These are phyloP conservation scores for Colletotrichum sp. DNA, from an alignment of 2,329 filamentous ascomycete genomes.

Conservation along the genomic window DNA sequence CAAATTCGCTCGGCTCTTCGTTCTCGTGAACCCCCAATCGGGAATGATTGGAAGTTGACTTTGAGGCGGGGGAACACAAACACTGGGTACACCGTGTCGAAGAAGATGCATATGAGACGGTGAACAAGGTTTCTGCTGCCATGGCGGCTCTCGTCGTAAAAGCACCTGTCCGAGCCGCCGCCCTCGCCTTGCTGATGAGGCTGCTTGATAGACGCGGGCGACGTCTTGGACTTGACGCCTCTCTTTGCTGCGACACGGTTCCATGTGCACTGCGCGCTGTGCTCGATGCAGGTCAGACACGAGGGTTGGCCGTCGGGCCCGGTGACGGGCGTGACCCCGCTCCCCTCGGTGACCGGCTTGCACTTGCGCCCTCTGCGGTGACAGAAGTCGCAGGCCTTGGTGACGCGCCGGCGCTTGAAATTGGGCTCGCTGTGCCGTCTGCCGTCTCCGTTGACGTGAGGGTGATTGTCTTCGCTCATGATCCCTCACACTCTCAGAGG, in stretches of 20 bases:
- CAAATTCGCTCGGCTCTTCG: neutral
- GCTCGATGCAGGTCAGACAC: slow-evolving; percentile 23
- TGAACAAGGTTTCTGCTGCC: slow-evolving; percentile 8
- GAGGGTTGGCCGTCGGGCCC: neutral
- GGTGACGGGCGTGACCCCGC: neutral
- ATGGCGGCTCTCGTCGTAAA: slow-evolving; percentile 20
- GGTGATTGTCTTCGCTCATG: neutral
- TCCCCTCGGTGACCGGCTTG: slow-evolving; percentile 17
- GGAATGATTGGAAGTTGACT: neutral
- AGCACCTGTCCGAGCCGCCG: slow-evolving; percentile 8
- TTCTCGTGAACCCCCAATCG: neutral
- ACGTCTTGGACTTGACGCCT: slow-evolving; percentile 23
- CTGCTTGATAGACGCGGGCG: neutral
- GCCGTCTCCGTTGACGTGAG: neutral
- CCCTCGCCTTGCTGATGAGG: neutral
- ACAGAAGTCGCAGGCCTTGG: slow-evolving; percentile 24
- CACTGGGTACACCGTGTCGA: slow-evolving; percentile 24
- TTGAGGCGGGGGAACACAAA: neutral
- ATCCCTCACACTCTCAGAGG: neutral
- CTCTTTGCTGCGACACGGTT: slow-evolving; percentile 19
- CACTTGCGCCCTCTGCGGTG: slow-evolving; percentile 22
- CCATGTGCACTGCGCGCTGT: slow-evolving; percentile 22
- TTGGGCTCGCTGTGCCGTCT: slow-evolving; percentile 10
- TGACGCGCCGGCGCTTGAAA: slow-evolving; percentile 22
- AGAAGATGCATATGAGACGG: slow-evolving; percentile 20